Evolutionary conservation across 257 asterid species (phyloP).

Genomic region (Solanum stenotomum): DNA sequence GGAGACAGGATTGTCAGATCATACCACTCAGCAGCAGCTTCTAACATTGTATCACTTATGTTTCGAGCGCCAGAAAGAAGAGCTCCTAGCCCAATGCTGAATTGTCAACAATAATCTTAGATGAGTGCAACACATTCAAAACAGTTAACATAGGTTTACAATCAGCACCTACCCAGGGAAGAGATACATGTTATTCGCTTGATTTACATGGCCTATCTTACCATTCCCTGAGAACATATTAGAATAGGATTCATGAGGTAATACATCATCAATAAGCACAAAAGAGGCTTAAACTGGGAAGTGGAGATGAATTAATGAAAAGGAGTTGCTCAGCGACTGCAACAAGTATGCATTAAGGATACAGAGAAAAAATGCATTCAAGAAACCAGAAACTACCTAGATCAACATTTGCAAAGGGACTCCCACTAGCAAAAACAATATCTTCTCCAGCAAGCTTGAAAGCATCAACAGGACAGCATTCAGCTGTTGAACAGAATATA

Average conservation of each 20-base stretch:
- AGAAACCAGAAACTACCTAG: conserved; percentile 48
- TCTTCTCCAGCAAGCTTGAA: conserved; percentile 90
- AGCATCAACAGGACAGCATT: conserved; percentile 88
- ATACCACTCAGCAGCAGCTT: conserved; percentile 94
- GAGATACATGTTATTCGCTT: conserved; percentile 98
- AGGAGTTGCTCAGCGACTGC: not conserved
- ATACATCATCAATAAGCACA: not conserved
- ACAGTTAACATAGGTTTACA: not conserved
- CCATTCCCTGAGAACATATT: conserved; percentile 60
- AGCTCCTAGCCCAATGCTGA: conserved; percentile 96
- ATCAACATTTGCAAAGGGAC: conserved; percentile 86
- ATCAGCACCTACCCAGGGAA: conserved; percentile 83
- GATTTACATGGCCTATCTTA: conserved; percentile 81
- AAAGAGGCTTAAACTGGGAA: not conserved
- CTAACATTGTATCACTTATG: conserved; percentile 88
- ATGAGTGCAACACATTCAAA: not conserved
- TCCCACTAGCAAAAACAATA: conserved; percentile 92
- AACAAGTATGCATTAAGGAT: not conserved
- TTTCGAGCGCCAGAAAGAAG: conserved; percentile 83
- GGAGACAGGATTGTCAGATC: conserved; percentile 1
- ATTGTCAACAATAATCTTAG: conserved; percentile 3
- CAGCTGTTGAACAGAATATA: conserved; percentile 59
- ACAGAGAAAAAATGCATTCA: not conserved
- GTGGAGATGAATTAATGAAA: not conserved
- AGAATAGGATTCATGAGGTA: not conserved